phyloP scores from a whole-genome alignment of 139 green algal genomes.

The Tetradesmus obliquus region DNA sequence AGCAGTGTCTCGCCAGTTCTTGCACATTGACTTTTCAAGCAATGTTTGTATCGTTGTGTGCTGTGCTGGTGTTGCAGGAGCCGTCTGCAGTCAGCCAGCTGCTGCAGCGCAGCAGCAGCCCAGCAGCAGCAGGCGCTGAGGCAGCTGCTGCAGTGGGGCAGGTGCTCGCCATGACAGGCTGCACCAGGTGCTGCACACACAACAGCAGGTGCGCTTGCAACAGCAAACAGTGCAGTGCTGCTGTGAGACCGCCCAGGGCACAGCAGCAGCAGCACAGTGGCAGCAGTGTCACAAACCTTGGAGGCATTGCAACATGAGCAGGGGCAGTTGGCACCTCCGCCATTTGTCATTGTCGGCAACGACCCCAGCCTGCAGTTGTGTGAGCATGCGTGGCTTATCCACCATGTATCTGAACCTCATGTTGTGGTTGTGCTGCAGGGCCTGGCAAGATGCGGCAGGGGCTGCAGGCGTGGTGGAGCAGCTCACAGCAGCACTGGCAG shows the following conservation, averaged over 20 bases:
- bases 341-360: neutral
- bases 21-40: too few relatives aligned
- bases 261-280: neutral
- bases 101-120: neutral
- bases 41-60: neutral
- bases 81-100: neutral
- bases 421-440: neutral
- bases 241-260: too few relatives aligned
- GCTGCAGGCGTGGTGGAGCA: neutral
- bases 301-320: neutral
- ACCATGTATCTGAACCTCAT: too few relatives aligned
- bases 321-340: neutral
- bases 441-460: neutral
- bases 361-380: too few relatives aligned
- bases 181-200: constrained; percentile 6
- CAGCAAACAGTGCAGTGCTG: neutral
- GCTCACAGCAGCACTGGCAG: neutral
- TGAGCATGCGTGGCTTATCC: too few relatives aligned
- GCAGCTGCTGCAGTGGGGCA: neutral
- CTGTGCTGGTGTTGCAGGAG: neutral
- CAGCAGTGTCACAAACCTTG: neutral
- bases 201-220: neutral
- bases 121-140: neutral
- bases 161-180: neutral
- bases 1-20: neutral